A percentile compares a stretch with the other conserved stretches of the same genome.
Conservation (phyloP, 192 early-diverging fungal genomes). For the Ambispora gerdemannii region DNA sequence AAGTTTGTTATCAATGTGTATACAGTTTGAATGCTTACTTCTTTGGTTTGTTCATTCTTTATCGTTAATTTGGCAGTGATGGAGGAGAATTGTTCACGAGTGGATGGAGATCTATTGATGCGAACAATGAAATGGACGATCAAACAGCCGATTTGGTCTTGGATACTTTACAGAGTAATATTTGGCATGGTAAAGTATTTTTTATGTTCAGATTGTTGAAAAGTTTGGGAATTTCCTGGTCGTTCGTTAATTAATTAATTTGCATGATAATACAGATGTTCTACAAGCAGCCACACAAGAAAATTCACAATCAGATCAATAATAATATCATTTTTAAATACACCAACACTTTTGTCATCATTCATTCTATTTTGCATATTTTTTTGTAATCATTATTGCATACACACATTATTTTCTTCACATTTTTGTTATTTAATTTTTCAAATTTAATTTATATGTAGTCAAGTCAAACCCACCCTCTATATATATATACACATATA, state of each 20-base stretch:
- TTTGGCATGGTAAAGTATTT: conserved; percentile 33
- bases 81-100: neutral
- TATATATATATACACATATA: no score
- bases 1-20: neutral
- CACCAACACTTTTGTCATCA: no score
- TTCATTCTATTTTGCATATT: no score
- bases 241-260: neutral
- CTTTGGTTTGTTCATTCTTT: neutral
- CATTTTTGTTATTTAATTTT: no score
- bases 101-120: conserved; percentile 8
- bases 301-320: neutral
- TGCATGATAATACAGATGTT: conserved; percentile 10
- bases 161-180: conserved; percentile 20
- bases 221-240: neutral
- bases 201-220: neutral
- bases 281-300: conserved; percentile 21
- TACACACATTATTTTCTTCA: no score
- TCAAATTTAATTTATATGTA: no score
- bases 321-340: no score
- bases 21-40: neutral
- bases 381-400: no score
- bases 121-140: conserved; percentile 33
- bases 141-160: conserved; percentile 29
- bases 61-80: neutral
- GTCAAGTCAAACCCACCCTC: no score